phyloP scores from a whole-genome alignment of 768 basidiomycete genomes.

The Inosperma sp. region DNA sequence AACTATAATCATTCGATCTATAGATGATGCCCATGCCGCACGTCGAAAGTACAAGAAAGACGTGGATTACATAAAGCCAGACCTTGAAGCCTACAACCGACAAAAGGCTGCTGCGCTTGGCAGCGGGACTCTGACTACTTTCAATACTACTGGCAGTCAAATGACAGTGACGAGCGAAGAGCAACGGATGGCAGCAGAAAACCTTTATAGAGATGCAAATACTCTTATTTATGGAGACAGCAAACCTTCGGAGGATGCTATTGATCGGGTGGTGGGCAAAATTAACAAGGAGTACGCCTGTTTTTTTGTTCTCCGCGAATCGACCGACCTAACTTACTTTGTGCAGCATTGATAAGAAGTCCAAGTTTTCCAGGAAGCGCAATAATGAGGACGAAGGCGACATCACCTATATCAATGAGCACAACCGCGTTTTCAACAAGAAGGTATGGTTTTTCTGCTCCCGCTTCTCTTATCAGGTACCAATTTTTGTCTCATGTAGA shows the following conservation, averaged over 20 bases:
- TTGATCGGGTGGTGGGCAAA: slow-evolving; percentile 87
- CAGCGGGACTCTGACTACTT: slow-evolving; percentile 46
- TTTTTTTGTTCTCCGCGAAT: not conserved
- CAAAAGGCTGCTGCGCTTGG: slow-evolving; percentile 59
- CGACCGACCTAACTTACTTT: slow-evolving; percentile 8
- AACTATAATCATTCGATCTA: not conserved
- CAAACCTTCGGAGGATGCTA: slow-evolving; percentile 93
- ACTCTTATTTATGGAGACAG: slow-evolving; percentile 90
- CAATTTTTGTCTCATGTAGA: slow-evolving; percentile 40
- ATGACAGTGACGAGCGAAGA: slow-evolving; percentile 37
- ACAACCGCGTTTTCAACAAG: slow-evolving; percentile 97
- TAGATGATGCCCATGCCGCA: slow-evolving; percentile 89
- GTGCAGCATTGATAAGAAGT: slow-evolving; percentile 79
- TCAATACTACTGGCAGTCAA: slow-evolving; percentile 44
- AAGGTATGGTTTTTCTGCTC: slow-evolving; percentile 49
- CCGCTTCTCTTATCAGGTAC: not conserved
- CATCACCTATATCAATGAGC: slow-evolving; percentile 99
- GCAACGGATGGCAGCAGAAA: slow-evolving; percentile 69
- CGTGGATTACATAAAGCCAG: slow-evolving; percentile 81
- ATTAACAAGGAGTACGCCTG: slow-evolving; percentile 85
- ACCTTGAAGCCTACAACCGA: slow-evolving; percentile 79
- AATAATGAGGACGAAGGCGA: slow-evolving; percentile 92
- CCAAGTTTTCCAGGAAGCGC: slow-evolving; percentile 84
- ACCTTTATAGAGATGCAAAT: slow-evolving; percentile 90
- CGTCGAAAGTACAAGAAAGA: slow-evolving; percentile 90